These are phyloP conservation scores for Sherardia arvensis DNA, from an alignment of 257 asterid genomes.

Conservation along the genomic window DNA sequence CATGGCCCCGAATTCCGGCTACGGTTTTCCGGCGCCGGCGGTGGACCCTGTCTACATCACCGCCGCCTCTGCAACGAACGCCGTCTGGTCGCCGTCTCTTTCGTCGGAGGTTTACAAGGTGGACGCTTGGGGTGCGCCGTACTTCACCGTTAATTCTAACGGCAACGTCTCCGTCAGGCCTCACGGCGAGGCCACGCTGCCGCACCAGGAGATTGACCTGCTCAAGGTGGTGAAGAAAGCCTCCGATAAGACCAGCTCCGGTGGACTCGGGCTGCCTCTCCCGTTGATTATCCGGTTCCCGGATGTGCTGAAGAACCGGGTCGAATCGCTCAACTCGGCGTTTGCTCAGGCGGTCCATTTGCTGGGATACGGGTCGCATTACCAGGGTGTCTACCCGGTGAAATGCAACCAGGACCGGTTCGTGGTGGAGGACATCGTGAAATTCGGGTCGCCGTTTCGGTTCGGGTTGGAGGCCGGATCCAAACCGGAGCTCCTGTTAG, in stretches of 20 bases:
- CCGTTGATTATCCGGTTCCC: slow-evolving; percentile 83
- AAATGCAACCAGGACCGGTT: slow-evolving; percentile 87
- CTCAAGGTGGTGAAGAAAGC: slow-evolving; percentile 82
- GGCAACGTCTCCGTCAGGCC: slow-evolving; percentile 74
- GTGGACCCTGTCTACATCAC: slow-evolving; percentile 4
- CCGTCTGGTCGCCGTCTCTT: slow-evolving; percentile 57
- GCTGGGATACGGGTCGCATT: slow-evolving; percentile 61
- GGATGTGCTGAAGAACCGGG: slow-evolving; percentile 64
- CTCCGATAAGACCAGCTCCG: slow-evolving; percentile 48
- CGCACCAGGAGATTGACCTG: slow-evolving; percentile 88
- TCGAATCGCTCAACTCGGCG: slow-evolving; percentile 61
- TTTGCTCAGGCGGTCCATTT: slow-evolving; percentile 58
- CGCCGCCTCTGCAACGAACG: slow-evolving; percentile 19
- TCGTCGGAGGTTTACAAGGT: slow-evolving; percentile 65
- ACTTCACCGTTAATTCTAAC: slow-evolving; percentile 64
- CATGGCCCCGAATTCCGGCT: slow-evolving; percentile 49
- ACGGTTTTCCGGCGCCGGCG: slow-evolving; percentile 46
- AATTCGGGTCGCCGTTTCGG: slow-evolving; percentile 64
- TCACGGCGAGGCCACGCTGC: slow-evolving; percentile 45
- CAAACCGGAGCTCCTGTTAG: slow-evolving; percentile 89
- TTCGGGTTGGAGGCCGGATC: slow-evolving; percentile 97
- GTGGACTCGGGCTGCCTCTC: slow-evolving; percentile 78
- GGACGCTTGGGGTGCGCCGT: slow-evolving; percentile 93
- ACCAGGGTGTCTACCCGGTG: slow-evolving; percentile 94
- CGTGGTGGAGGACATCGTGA: slow-evolving; percentile 87